These are phyloP conservation scores for Rubia balearica DNA, from an alignment of 305 asterid species.

Conservation along the genomic window DNA sequence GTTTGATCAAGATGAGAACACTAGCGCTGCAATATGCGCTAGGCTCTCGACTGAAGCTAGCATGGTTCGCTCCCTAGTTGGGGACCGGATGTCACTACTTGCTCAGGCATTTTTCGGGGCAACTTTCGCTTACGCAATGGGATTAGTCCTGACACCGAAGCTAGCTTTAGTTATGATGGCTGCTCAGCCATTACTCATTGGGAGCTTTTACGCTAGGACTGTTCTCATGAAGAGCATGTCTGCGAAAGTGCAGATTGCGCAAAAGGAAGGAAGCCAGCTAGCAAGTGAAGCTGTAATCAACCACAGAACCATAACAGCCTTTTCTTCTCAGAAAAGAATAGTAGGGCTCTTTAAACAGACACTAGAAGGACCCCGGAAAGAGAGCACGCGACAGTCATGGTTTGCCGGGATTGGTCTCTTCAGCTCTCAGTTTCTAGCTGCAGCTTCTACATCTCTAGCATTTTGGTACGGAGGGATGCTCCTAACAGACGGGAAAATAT, in stretches of 20 bases:
- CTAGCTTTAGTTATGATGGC: conserved; percentile 84
- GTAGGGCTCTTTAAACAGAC: conserved; percentile 41
- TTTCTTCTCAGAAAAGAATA: conserved; percentile 60
- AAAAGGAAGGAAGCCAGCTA: conserved; percentile 66
- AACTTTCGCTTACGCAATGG: conserved; percentile 58
- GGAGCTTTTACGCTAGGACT: conserved; percentile 67
- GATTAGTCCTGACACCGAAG: conserved; percentile 57
- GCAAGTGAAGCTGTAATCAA: conserved; percentile 77
- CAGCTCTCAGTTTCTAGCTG: conserved; percentile 53
- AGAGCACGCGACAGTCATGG: conserved; percentile 62
- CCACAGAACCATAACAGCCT: conserved; percentile 67
- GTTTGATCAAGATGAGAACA: conserved; percentile 64
- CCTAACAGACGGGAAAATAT: conserved; percentile 34
- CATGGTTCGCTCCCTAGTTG: conserved; percentile 54
- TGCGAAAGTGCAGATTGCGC: conserved; percentile 49
- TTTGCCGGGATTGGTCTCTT: conserved; percentile 49
- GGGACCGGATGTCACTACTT: conserved; percentile 66
- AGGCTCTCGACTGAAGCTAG: conserved; percentile 54
- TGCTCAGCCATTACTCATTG: conserved; percentile 71
- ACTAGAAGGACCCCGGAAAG: conserved; percentile 35
- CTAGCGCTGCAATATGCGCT: conserved; percentile 55
- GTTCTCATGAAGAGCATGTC: conserved; percentile 71
- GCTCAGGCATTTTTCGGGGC: conserved; percentile 66
- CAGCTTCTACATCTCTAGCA: conserved; percentile 52
- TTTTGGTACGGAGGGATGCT: conserved; percentile 85